Conservation (phyloP, 148 eudicot species). For the Silene conica region DNA sequence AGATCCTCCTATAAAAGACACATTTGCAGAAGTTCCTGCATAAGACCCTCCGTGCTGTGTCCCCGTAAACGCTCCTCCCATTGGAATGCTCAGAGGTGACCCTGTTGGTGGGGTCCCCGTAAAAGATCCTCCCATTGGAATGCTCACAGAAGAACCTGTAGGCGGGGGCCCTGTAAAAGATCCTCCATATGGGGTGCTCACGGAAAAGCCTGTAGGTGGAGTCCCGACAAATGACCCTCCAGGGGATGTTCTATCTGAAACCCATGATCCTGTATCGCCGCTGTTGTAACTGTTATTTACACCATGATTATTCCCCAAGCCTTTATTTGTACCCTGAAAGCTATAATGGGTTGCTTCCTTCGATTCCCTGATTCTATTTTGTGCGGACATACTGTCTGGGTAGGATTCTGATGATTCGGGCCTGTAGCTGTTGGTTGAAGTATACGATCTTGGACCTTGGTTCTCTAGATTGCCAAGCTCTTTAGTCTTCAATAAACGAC, state of each 20-base stretch:
- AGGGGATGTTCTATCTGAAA: constrained; percentile 29
- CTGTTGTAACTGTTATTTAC: constrained; percentile 34
- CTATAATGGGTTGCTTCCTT: constrained; percentile 21
- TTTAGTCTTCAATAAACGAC: neutral
- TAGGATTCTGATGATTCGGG: constrained; percentile 39
- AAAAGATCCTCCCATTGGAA: constrained; percentile 1
- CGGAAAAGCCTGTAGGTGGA: constrained; percentile 3
- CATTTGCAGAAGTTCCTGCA: neutral
- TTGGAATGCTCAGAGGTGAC: neutral
- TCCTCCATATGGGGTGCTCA: neutral
- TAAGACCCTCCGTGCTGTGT: neutral
- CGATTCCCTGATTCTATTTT: constrained; percentile 37
- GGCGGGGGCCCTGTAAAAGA: constrained; percentile 12
- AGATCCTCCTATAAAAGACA: too few relatives aligned
- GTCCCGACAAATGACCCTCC: constrained; percentile 17
- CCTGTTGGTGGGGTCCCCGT: constrained; percentile 8
- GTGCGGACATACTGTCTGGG: constrained; percentile 31
- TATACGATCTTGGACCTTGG: constrained; percentile 25
- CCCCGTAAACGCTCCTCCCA: neutral
- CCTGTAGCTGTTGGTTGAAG: constrained; percentile 36
- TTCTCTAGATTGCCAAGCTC: constrained; percentile 18
- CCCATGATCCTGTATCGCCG: constrained; percentile 32
- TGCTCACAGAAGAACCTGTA: constrained; percentile 2
- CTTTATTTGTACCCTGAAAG: constrained; percentile 4
- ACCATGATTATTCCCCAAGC: constrained; percentile 3